These are phyloP conservation scores for Epithemia pelagica DNA, from an alignment of 108 stramenopile genomes.

Conservation along the genomic window DNA sequence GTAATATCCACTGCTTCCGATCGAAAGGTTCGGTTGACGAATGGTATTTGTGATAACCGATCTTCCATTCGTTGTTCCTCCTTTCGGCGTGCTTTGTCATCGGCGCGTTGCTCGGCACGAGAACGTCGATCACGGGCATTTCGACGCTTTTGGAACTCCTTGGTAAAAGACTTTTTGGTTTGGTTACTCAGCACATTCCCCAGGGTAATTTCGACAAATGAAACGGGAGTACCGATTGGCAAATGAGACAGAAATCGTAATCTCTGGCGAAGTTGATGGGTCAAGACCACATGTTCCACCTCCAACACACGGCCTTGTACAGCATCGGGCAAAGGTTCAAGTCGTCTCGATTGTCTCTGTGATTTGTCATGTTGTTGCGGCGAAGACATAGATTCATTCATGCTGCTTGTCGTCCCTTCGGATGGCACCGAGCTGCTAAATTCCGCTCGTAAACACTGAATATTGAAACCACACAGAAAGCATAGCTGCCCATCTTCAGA, in stretches of 20 bases:
- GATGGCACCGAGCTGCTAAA: no score
- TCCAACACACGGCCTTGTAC: conserved; percentile 54
- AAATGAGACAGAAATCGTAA: conserved; percentile 70
- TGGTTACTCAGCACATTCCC: conserved; percentile 39
- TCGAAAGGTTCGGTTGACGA: conserved; percentile 30
- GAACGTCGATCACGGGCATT: conserved; percentile 36
- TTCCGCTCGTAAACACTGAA: conserved; percentile 56
- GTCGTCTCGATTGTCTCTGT: background rate
- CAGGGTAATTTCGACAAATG: conserved; percentile 65
- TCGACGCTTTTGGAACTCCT: conserved; percentile 56
- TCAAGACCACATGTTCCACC: conserved; percentile 45
- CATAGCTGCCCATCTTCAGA: conserved; percentile 64
- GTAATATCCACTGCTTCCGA: conserved; percentile 6
- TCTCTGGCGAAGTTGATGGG: conserved; percentile 51
- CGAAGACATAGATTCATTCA: background rate
- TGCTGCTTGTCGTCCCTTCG: no score
- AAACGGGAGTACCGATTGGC: conserved; percentile 47
- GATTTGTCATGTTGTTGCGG: conserved; percentile 2
- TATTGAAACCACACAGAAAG: conserved; percentile 70
- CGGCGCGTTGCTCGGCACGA: conserved; percentile 50
- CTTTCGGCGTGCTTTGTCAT: conserved; percentile 14
- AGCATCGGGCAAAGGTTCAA: conserved; percentile 56
- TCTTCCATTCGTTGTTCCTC: conserved; percentile 36
- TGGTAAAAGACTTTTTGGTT: conserved; percentile 47
- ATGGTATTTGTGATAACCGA: conserved; percentile 13